Evolutionary conservation across 805 yeast species (phyloP), one percentile per base, ranked within the genome.

Genomic region (Yarrowia osloensis): DNA sequence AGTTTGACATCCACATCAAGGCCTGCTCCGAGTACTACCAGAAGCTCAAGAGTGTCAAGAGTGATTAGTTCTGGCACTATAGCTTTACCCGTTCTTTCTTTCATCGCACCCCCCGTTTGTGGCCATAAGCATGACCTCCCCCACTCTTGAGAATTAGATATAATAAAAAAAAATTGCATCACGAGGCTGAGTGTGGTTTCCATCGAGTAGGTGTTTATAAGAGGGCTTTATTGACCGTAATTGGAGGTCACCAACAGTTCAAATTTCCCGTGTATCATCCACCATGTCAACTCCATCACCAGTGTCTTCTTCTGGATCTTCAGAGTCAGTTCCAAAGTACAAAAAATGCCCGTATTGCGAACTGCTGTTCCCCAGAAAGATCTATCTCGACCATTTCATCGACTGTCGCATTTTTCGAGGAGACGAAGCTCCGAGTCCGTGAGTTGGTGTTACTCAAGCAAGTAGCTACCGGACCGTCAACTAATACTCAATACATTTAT

Each of bases 11-110:
- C 21, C 63, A 57, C 21, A 15, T 57, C 37, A 40, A 57, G 19
- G 26, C n/a, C 37, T 57, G 63, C 21, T 26, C 49, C 3, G 63
- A 57, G 63, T 57, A 57, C 49, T 57, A 57, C 15, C 49, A 54
- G 31, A 54, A 54, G 26, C 44, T 54, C 44, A 54, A 54, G 61
- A 54, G 61, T 7, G 61, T 54, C 12, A 54, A 54, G 24, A 40
- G 17, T 1, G 12, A 1, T 39, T 39, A 15, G 7, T 39, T 39
- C 7, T 17, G 7, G 42, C 42, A 37, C n/a, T 37, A 6, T 22
- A 37, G 42, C 29, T 5, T 26, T 21, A 4, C 24, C 49, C n/a
- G n/a, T n/a, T n/a, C n/a, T n/a, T n/a, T 7, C 17, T 13, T 15
- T 15, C 15, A 15, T 17, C 19, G 39, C 39, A 12, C 19, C 19